A percentile compares a stretch with the other conserved stretches of the same genome.
These are phyloP conservation scores for Isabelozyma gotoi DNA, from an alignment of 805 yeast genomes.

Conservation along the genomic window DNA sequence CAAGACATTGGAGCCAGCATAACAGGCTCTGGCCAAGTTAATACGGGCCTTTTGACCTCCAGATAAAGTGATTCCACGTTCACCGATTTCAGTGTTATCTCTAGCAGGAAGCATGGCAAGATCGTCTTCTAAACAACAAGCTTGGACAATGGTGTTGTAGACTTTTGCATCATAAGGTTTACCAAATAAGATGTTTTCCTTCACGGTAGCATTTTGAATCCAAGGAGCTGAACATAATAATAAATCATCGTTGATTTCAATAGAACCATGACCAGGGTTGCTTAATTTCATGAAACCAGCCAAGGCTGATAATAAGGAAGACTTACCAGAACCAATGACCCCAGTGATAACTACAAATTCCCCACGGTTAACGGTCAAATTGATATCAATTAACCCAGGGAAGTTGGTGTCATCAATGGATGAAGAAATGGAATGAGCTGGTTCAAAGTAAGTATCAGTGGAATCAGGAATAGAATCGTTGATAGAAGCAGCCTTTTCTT, in stretches of 20 bases:
- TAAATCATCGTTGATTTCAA: constrained; percentile 26
- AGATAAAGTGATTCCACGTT: constrained; percentile 43
- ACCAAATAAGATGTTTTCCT: constrained; percentile 41
- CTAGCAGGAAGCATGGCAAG: constrained; percentile 31
- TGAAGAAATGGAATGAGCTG: constrained; percentile 6
- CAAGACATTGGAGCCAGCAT: constrained; percentile 30
- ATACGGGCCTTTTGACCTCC: constrained; percentile 49
- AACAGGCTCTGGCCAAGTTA: constrained; percentile 44
- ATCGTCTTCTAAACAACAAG: constrained; percentile 43
- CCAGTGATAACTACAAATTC: constrained; percentile 45
- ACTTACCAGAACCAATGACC: constrained; percentile 43
- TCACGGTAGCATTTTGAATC: constrained; percentile 44
- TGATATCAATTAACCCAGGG: constrained; percentile 34
- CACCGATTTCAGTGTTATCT: constrained; percentile 45
- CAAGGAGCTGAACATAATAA: constrained; percentile 39
- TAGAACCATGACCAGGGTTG: constrained; percentile 14
- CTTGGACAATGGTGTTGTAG: constrained; percentile 29
- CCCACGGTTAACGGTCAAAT: constrained; percentile 25
- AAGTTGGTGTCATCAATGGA: constrained; percentile 13
- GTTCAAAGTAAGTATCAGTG: constrained; percentile 12
- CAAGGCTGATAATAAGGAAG: constrained; percentile 39
- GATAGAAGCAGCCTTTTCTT: neutral
- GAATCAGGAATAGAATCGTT: constrained; percentile 3
- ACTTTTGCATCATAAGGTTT: constrained; percentile 23
- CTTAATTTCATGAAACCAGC: constrained; percentile 38